A percentile compares a stretch with the other conserved stretches of the same genome.
phyloP scores from a whole-genome alignment of 2,329 filamentous ascomycete genomes.

The Alternaria triticimaculans region DNA sequence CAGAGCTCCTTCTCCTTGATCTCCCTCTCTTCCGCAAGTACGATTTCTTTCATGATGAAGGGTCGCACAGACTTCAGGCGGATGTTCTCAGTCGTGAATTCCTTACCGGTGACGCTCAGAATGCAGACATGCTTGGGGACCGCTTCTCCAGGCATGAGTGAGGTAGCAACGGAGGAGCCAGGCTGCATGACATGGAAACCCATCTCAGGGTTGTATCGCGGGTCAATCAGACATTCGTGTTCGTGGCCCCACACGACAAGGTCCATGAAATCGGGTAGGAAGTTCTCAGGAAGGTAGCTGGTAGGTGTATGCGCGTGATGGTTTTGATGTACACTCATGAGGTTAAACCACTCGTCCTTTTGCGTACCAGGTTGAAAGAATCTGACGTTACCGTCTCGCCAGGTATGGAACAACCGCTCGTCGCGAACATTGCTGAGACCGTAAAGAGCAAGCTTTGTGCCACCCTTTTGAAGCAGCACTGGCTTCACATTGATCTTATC shows the following conservation, averaged over 20 bases:
- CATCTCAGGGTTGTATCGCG: conserved; percentile 80
- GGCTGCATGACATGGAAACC: conserved; percentile 97
- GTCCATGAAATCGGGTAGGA: conserved; percentile 89
- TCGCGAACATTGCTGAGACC: conserved; percentile 96
- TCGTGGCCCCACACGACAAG: conserved; percentile 97
- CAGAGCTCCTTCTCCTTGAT: conserved; percentile 80
- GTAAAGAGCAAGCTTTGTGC: conserved; percentile 90
- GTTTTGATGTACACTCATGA: conserved; percentile 95
- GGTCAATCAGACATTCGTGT: conserved; percentile 93
- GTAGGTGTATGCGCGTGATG: conserved; percentile 91
- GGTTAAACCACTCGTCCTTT: conserved; percentile 90
- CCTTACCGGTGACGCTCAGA: conserved; percentile 79
- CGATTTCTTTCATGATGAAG: conserved; percentile 84
- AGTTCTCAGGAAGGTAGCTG: conserved; percentile 91
- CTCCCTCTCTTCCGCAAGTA: conserved; percentile 74
- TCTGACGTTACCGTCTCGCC: conserved; percentile 89
- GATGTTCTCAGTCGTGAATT: conserved; percentile 81
- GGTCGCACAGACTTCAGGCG: conserved; percentile 88
- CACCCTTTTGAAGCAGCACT: conserved; percentile 88
- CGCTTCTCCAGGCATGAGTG: conserved; percentile 86
- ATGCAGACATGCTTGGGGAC: conserved; percentile 91
- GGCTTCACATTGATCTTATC: conserved; percentile 95
- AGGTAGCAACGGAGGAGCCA: conserved; percentile 94
- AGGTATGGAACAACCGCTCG: conserved; percentile 91
- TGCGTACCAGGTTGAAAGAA: conserved; percentile 87